Base-by-base conservation (phyloP, 768 basidiomycete genomes). In the Mycena epipterygia region DNA sequence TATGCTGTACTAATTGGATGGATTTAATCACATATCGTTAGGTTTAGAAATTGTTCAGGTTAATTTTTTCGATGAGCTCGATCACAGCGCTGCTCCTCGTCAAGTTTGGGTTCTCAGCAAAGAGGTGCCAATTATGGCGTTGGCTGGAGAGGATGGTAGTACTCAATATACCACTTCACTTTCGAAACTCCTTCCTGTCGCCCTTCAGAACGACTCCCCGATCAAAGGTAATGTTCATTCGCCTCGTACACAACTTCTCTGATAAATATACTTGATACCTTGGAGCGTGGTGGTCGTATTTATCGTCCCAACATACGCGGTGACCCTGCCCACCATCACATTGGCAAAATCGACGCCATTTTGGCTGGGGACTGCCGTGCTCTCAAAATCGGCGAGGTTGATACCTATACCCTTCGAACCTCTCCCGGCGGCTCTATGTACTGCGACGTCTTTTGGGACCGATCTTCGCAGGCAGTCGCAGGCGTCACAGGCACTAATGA, bases 171-270 rank as follows among this genome's bases (percentile, higher is more conserved):
- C n/a, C 3, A 62, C 60, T 8, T 49, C n/a, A 13, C 60, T 62
- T 17, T 49, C 46, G n/a, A 30, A 62, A 14, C 13, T 62, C 12
- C 32, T 64, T 42, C 62, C 62, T 21, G 51, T 39, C 3, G 62
- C 51, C 2, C 25, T 62, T 62, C 23, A 37, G 21, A 44, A 44
- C 11, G 42, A 44, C 21, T 44, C 42, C n/a, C 42, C 42, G 21
- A 44, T 44, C 21, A 44, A 44, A 44, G 42, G 42, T n/a, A 41
- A 37, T 37, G 35, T 6, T 37, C 35, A 14, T 37, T 37, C 35
- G 14, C 35, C 8, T 6, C 8, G 35, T 37, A 14, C 6, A 7
- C 14, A 37, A 37, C 8, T 37, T 37, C 42, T 44, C 8, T 9
- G 5, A 14, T 9, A 21, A 44, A 19, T n/a, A n/a, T n/a, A n/a